phyloP scores from a whole-genome alignment of 1,284 basidiomycete species.

The Cutaneotrichosporon cavernicola region DNA sequence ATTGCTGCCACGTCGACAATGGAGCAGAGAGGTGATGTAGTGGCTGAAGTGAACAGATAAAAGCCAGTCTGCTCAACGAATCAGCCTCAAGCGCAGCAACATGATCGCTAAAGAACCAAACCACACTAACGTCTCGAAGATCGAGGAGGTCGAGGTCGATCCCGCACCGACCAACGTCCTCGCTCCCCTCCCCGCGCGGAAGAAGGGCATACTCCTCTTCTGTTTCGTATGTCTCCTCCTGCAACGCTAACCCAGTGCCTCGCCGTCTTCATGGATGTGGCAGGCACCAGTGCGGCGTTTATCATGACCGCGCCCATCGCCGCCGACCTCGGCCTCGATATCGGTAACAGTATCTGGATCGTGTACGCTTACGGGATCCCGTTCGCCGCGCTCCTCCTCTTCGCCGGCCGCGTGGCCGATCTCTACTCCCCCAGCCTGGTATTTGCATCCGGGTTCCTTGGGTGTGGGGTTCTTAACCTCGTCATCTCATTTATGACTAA shows the following conservation, averaged over 20 bases:
- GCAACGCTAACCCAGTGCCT: conserved; percentile 19
- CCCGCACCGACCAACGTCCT: conserved; percentile 23
- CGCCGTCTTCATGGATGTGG: conserved; percentile 45
- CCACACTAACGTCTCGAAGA: not conserved
- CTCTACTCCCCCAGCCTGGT: conserved; percentile 46
- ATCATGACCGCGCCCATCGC: conserved; percentile 47
- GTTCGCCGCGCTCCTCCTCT: conserved; percentile 43
- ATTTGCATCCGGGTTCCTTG: conserved; percentile 45
- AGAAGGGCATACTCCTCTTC: conserved; percentile 38
- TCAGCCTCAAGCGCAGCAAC: not conserved
- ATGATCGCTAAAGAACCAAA: not conserved
- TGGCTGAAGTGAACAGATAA: not conserved
- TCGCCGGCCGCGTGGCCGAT: conserved; percentile 45
- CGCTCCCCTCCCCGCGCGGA: conserved; percentile 24
- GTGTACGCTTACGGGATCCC: conserved; percentile 35
- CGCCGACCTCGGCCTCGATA: conserved; percentile 35
- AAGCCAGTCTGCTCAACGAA: not conserved
- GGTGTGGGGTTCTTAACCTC: conserved; percentile 45
- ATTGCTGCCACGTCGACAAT: not conserved
- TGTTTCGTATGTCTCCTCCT: conserved; percentile 33
- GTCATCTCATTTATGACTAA: conserved; percentile 49
- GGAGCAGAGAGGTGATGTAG: not conserved
- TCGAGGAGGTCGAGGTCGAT: not conserved
- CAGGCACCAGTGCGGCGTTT: conserved; percentile 43
- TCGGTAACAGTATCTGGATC: conserved; percentile 44